Base-by-base conservation (phyloP, 2,329 filamentous ascomycete genomes). In the Sordariomycetes sp. region DNA sequence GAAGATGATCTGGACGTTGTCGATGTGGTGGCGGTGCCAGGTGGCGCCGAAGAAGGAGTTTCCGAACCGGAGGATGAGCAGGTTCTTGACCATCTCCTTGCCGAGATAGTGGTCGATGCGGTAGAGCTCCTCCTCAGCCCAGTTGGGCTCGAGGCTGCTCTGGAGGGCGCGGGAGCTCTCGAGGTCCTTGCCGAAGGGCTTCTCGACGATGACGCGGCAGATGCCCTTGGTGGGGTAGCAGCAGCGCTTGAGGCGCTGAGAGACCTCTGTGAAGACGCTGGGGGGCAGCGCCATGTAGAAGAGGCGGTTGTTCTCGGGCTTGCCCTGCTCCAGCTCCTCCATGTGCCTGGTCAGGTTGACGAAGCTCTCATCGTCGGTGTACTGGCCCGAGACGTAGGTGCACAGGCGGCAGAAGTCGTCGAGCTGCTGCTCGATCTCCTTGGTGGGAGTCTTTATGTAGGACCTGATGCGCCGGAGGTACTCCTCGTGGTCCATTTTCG, bases 61-160 rank as follows among this genome's bases (percentile, higher is more conserved):
- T 65, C 94, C 95, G 70, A 99, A 99, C 69, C 95, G 84, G 64
- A 99, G 82, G 65, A 99, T 96, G 63, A 99, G 81, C 64, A 99
- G 95, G 76, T 99, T 99, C 85, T 99, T 99, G 67, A 99, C 94
- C 94, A 99, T 99, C 76, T 99, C 94, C 81, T 99, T 99, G 67
- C 95, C 95, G 53, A 99, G 84, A 74, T 99, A 99, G 77, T 99
- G 94, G 72, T 99, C 94, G 67, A 99, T 99, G 69, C 94, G 90
- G 85, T 95, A 99, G 64, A 99, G 86, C 76, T 99, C 94, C 57
- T 97, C 92, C 74, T 99, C 95, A 68, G 89, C 94, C 95, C 94
- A 99, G 76, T 99, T 90, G 51, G 94, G 94, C 69, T 92, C 89
- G 62, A 99, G 83, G 8, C 94, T 95, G 72, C 89, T 90, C 70